phyloP scores from a whole-genome alignment of 345 rosid genomes.

The Moricandia arvensis region DNA sequence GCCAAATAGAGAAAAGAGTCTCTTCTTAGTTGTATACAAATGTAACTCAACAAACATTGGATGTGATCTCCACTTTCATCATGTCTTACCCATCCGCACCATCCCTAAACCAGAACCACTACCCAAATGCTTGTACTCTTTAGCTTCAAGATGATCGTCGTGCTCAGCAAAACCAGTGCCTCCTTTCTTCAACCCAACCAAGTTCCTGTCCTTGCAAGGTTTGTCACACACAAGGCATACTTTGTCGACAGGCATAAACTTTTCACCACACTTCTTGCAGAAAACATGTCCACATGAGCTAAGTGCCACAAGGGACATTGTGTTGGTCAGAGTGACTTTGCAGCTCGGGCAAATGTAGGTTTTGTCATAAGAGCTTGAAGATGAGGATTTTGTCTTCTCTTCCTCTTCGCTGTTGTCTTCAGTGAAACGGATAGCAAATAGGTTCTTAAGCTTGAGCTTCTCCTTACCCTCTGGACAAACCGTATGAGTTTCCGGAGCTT shows the following conservation, averaged over 20 bases:
- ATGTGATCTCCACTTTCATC: slow-evolving; percentile 5
- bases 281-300: slow-evolving; percentile 94
- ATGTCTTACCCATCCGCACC: slow-evolving; percentile 72
- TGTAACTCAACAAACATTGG: not conserved
- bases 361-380: slow-evolving; percentile 57
- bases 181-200: slow-evolving; percentile 78
- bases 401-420: slow-evolving; percentile 70
- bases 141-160: slow-evolving; percentile 76
- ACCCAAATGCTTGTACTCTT: slow-evolving; percentile 92
- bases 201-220: slow-evolving; percentile 68
- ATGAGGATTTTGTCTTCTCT: slow-evolving; percentile 20
- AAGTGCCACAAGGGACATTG: slow-evolving; percentile 66
- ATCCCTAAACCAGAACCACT: slow-evolving; percentile 93
- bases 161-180: slow-evolving; percentile 94
- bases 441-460: slow-evolving; percentile 80
- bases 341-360: slow-evolving; percentile 89
- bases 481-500: slow-evolving; percentile 64
- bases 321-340: slow-evolving; percentile 88
- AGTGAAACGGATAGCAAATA: slow-evolving; percentile 64
- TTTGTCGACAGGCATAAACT: slow-evolving; percentile 70
- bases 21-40: slow-evolving; percentile 41
- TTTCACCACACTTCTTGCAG: slow-evolving; percentile 92
- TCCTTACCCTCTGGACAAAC: slow-evolving; percentile 91
- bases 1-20: slow-evolving; percentile 53
- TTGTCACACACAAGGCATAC: slow-evolving; percentile 78